Conservation (phyloP, 2,329 filamentous ascomycete species). For the Neonectria punicea region DNA sequence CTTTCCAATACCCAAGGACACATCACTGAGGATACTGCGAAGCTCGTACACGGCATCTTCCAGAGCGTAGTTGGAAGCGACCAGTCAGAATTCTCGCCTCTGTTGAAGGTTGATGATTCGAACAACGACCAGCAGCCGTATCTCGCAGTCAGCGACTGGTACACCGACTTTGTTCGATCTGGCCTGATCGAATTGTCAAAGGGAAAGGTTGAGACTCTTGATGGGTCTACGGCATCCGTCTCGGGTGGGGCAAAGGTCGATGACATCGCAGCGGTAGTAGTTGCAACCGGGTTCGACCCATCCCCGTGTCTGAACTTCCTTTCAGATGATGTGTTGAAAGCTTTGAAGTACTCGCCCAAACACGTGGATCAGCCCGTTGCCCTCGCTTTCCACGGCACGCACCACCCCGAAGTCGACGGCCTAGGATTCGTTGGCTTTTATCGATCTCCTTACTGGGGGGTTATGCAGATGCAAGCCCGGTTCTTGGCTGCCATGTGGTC, state of each 20-base stretch:
- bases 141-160: slow-evolving; percentile 76
- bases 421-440: slow-evolving; percentile 88
- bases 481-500: slow-evolving; percentile 72
- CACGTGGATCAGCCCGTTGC: slow-evolving; percentile 70
- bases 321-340: slow-evolving; percentile 62
- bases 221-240: slow-evolving; percentile 50
- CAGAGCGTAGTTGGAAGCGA: slow-evolving; percentile 61
- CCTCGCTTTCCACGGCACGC: slow-evolving; percentile 74
- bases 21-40: slow-evolving; percentile 68
- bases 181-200: slow-evolving; percentile 64
- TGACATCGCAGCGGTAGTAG: slow-evolving; percentile 73
- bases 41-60: slow-evolving; percentile 63
- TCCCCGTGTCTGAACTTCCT: slow-evolving; percentile 73
- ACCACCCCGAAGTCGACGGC: slow-evolving; percentile 68
- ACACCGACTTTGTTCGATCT: slow-evolving; percentile 77
- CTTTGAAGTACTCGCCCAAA: slow-evolving; percentile 66
- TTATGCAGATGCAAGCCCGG: slow-evolving; percentile 87
- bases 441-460: slow-evolving; percentile 84
- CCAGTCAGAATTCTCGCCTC: slow-evolving; percentile 61
- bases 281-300: slow-evolving; percentile 81
- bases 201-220: slow-evolving; percentile 56
- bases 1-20: slow-evolving; percentile 73
- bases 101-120: slow-evolving; percentile 51
- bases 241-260: slow-evolving; percentile 52
- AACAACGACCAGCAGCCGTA: slow-evolving; percentile 67